Evolutionary conservation across 805 yeast genomes (phyloP).

Genomic region (Ogataea siamensis): DNA sequence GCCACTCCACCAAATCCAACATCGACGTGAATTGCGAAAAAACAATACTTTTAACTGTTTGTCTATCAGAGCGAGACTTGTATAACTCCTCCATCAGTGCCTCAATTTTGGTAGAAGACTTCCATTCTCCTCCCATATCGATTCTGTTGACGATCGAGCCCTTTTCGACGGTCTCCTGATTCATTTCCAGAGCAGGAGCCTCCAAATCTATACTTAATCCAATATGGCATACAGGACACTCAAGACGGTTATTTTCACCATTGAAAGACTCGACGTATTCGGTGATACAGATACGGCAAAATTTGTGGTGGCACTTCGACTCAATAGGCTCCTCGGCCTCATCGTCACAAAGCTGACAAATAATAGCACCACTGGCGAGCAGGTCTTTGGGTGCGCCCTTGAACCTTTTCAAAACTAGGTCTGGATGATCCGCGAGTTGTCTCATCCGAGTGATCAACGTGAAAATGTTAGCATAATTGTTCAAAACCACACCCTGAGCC

Average conservation of each 20-base stretch:
- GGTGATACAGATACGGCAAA: constrained; percentile 87
- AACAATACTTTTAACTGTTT: constrained; percentile 92
- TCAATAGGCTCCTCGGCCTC: constrained; percentile 98
- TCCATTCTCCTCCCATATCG: constrained; percentile 85
- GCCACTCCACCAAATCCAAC: constrained; percentile 95
- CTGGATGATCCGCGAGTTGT: constrained; percentile 98
- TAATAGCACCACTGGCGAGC: constrained; percentile 49
- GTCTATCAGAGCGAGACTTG: constrained; percentile 77
- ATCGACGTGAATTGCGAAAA: constrained; percentile 96
- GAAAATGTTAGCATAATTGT: constrained; percentile 95
- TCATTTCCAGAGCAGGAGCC: constrained; percentile 80
- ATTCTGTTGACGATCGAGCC: constrained; percentile 84
- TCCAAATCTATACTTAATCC: constrained; percentile 86
- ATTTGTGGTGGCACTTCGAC: constrained; percentile 89
- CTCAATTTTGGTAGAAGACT: constrained; percentile 93
- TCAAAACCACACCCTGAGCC: constrained; percentile 92
- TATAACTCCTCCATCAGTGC: constrained; percentile 93
- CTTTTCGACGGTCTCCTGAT: constrained; percentile 52
- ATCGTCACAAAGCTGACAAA: constrained; percentile 94
- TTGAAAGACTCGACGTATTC: constrained; percentile 84
- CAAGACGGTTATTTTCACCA: constrained; percentile 55
- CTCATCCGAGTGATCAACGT: constrained; percentile 96
- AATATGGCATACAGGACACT: constrained; percentile 96
- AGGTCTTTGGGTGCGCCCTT: constrained; percentile 39
- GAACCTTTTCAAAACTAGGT: constrained; percentile 74